Conservation (phyloP, 768 basidiomycete genomes). For the Xerocomellus intermedius region DNA sequence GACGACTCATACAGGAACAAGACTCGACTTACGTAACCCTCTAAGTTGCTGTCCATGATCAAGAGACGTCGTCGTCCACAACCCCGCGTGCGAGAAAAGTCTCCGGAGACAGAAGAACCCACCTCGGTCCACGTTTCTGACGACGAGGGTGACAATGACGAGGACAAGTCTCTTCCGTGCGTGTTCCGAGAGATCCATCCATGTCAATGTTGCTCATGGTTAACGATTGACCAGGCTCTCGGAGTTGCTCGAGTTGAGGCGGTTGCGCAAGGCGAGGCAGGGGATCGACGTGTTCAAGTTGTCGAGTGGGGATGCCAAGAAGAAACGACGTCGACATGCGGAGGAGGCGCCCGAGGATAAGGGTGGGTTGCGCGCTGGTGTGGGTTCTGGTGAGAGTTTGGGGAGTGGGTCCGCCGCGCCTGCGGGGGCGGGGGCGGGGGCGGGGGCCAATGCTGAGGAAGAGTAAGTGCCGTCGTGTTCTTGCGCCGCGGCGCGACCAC, state of each 20-base stretch:
- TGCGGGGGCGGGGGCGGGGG: too few species aligned
- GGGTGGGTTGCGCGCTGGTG: constrained; percentile 50
- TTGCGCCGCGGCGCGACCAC: too few species aligned
- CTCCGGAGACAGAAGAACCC: constrained; percentile 31
- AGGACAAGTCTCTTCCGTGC: constrained; percentile 48
- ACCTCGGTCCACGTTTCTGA: constrained; percentile 8
- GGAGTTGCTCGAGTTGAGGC: constrained; percentile 83
- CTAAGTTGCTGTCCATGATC: constrained; percentile 45
- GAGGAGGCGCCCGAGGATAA: constrained; percentile 44
- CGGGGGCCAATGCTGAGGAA: constrained; percentile 35
- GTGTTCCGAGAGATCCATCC: constrained; percentile 19
- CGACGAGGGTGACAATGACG: constrained; percentile 34
- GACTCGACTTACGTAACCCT: constrained; percentile 8
- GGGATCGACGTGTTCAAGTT: constrained; percentile 88
- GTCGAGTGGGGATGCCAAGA: constrained; percentile 78
- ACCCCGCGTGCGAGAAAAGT: constrained; percentile 51
- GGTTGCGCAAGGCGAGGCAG: constrained; percentile 64
- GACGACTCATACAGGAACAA: too few species aligned
- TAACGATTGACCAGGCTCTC: constrained; percentile 55
- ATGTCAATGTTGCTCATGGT: neutral
- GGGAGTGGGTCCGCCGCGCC: too few species aligned
- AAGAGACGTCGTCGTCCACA: constrained; percentile 74
- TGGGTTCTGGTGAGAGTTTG: too few species aligned
- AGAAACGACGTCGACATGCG: constrained; percentile 56
- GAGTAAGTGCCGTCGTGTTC: constrained; percentile 43